Evolutionary conservation across 2,329 filamentous ascomycete genomes (phyloP), one percentile per base, ranked within the genome.

Genomic region (Colletotrichum sublineola): DNA sequence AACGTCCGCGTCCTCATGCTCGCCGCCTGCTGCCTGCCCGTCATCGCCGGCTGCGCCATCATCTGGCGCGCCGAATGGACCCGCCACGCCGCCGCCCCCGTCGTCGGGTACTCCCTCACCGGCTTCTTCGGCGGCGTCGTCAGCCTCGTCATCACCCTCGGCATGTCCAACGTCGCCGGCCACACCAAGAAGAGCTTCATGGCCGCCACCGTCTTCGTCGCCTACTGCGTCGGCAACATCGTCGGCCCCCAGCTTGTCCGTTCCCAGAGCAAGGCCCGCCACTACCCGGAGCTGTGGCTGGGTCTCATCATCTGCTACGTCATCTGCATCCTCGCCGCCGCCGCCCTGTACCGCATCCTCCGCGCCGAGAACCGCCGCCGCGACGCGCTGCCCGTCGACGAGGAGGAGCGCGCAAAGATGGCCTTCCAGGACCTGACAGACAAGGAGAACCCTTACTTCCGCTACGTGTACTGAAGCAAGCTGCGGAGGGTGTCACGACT

Each of bases 101-200:
- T 95, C 0, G 87, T 89, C 0, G 93, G 92, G 0, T 95, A 94
- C 78, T 89, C 90, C 0, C 86, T 95, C 46, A 92, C 91, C 2
- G 92, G 92, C 0, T 93, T 91, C 75, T 94, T 94, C 74, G 92
- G 92, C 0, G 90, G 89, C 0, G 91, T 93, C 0, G 92, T 93
- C 0, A 91, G 89, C 55, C 82, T 88, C 53, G 83, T 84, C 64
- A 86, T 89, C 74, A 85, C 85, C 0, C 74, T 88, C 7, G 85
- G 85, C 44, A 86, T 87, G 85, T 88, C 89, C 14, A 95, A 95
- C 75, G 91, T 94, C 0, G 92, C 92, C 0, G 93, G 93, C 0
- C 88, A 92, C 33, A 94, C 92, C 0, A 95, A 95, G 83, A 94
- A 94, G 84, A 92, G 90, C 74, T 91, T 92, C 76, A 94, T 93